A percentile compares a stretch with the other conserved stretches of the same genome.
Evolutionary conservation across 2,329 filamentous ascomycete genomes (phyloP).

Genomic region (Stemphylium beticola): DNA sequence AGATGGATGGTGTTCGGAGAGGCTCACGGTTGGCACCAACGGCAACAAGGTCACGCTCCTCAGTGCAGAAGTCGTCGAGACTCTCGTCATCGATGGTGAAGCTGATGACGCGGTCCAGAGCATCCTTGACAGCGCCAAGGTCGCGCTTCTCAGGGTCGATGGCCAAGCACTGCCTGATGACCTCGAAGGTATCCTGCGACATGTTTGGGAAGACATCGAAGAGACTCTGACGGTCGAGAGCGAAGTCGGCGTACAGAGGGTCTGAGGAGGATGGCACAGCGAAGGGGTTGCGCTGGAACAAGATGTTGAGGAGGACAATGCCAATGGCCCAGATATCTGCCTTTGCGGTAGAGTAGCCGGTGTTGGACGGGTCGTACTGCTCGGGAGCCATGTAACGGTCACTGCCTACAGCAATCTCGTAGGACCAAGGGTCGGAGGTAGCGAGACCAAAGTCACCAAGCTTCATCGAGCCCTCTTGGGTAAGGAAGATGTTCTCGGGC

Average conservation of each 20-base stretch:
- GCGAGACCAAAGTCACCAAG: constrained; percentile 95
- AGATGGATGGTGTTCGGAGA: constrained; percentile 91
- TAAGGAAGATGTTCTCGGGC: constrained; percentile 98
- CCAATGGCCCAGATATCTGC: constrained; percentile 98
- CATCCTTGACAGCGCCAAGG: constrained; percentile 75
- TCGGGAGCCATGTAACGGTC: constrained; percentile 99
- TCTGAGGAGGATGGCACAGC: constrained; percentile 89
- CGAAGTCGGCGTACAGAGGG: constrained; percentile 90
- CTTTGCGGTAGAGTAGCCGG: constrained; percentile 89
- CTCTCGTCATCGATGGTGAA: constrained; percentile 94
- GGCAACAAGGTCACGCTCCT: constrained; percentile 76
- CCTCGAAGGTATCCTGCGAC: constrained; percentile 97
- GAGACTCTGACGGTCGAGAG: constrained; percentile 88
- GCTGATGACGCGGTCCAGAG: constrained; percentile 78
- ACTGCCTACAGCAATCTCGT: constrained; percentile 92
- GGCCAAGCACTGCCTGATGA: constrained; percentile 88
- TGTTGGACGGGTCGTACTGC: constrained; percentile 87
- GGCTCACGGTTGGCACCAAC: constrained; percentile 90
- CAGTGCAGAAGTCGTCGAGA: constrained; percentile 90
- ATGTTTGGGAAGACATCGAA: constrained; percentile 99
- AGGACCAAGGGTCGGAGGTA: constrained; percentile 87
- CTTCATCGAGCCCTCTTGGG: constrained; percentile 86
- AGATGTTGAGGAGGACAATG: constrained; percentile 92
- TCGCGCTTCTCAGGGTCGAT: constrained; percentile 90
- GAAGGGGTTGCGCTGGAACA: constrained; percentile 97